phyloP scores from a whole-genome alignment of 495 filamentous ascomycete genomes.

The Hypoxylon crocopeplum region DNA sequence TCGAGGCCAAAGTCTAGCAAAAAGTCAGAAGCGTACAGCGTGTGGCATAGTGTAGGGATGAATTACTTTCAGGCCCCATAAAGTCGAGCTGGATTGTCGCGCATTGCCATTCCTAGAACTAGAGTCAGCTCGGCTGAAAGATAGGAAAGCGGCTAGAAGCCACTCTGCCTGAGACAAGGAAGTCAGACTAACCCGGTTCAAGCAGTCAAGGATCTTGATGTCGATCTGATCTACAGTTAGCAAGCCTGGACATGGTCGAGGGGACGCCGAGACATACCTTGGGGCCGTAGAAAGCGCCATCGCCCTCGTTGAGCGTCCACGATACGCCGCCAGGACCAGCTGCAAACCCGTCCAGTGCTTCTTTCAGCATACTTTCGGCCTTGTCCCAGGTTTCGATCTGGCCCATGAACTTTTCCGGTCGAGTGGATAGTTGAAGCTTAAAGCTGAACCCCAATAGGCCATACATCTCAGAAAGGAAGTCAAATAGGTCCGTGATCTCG shows the following conservation, averaged over 20 bases:
- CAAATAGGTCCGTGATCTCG: constrained; percentile 87
- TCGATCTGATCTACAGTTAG: constrained; percentile 67
- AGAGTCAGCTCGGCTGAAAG: neutral
- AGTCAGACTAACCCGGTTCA: constrained; percentile 45
- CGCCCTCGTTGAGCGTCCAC: constrained; percentile 91
- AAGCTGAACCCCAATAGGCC: constrained; percentile 94
- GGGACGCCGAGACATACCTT: constrained; percentile 37
- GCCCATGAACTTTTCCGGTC: constrained; percentile 91
- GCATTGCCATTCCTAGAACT: constrained; percentile 76
- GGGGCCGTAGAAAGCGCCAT: constrained; percentile 97
- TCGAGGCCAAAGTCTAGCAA: constrained; percentile 70
- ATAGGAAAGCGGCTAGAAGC: neutral
- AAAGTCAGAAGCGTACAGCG: neutral
- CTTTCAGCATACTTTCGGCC: constrained; percentile 79
- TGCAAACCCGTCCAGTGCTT: constrained; percentile 78
- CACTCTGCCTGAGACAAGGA: neutral
- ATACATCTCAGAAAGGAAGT: constrained; percentile 84
- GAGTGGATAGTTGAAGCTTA: constrained; percentile 92
- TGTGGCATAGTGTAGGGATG: neutral
- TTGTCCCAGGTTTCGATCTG: constrained; percentile 85
- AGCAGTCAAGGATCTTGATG: constrained; percentile 84
- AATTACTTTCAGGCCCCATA: constrained; percentile 54
- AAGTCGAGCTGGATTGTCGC: constrained; percentile 98
- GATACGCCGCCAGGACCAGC: constrained; percentile 64
- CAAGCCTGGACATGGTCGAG: neutral